phyloP scores from a whole-genome alignment of 352 stramenopile species.

The Pythium sp. region DNA sequence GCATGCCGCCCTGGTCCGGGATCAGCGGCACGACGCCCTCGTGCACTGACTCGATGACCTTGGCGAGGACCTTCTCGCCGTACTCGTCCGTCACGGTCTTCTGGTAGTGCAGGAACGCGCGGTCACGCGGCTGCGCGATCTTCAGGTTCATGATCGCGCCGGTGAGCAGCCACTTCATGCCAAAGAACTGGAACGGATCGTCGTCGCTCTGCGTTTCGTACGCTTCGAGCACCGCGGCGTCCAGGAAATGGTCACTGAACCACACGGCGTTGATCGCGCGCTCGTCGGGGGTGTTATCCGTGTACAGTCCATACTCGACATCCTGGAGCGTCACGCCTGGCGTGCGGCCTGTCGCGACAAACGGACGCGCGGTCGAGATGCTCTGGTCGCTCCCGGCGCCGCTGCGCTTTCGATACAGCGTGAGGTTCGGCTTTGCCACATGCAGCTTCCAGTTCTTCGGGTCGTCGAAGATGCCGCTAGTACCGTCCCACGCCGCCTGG shows the following conservation, averaged over 20 bases:
- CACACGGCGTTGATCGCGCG: constrained; percentile 55
- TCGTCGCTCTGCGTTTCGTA: constrained; percentile 55
- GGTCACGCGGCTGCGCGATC: constrained; percentile 56
- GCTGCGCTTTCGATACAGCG: constrained; percentile 34
- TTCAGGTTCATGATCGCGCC: constrained; percentile 37
- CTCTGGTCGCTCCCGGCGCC: constrained; percentile 7
- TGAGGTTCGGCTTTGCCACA: constrained; percentile 44
- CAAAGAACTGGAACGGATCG: constrained; percentile 71
- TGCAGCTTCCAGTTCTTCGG: constrained; percentile 68
- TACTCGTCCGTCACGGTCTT: constrained; percentile 38
- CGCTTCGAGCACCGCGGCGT: constrained; percentile 63
- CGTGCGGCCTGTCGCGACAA: constrained; percentile 56
- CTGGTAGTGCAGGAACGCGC: constrained; percentile 61
- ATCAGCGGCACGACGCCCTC: constrained; percentile 39
- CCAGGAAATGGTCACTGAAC: constrained; percentile 62
- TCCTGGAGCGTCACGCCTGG: constrained; percentile 57
- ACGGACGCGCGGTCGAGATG: constrained; percentile 28
- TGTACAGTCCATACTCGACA: constrained; percentile 67
- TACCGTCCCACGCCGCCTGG: constrained; percentile 52
- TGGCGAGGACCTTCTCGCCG: constrained; percentile 58
- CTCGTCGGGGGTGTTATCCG: constrained; percentile 67
- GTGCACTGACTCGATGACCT: constrained; percentile 57
- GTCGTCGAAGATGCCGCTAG: constrained; percentile 59
- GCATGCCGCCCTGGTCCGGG: constrained; percentile 26
- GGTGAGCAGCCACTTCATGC: constrained; percentile 74